Conservation (phyloP, 2,329 filamentous ascomycete genomes). For the Penicillium janthinellum region DNA sequence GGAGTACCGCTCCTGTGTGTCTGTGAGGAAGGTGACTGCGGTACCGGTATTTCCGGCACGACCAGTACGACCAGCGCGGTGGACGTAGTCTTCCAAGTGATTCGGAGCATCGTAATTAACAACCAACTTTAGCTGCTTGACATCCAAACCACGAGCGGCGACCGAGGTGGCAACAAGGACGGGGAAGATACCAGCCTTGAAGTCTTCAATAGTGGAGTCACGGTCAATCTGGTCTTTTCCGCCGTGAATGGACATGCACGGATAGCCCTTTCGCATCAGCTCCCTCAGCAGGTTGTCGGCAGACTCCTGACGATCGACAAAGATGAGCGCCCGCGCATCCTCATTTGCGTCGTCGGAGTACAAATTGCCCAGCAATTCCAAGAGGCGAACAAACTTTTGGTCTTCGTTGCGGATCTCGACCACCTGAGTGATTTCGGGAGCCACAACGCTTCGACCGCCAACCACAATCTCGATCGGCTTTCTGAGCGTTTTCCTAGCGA, state of each 20-base stretch:
- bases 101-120: slow-evolving; percentile 95
- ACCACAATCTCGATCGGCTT: slow-evolving; percentile 90
- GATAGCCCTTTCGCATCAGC: slow-evolving; percentile 80
- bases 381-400: slow-evolving; percentile 78
- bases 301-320: slow-evolving; percentile 89
- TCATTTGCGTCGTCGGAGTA: slow-evolving; percentile 75
- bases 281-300: slow-evolving; percentile 78
- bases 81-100: slow-evolving; percentile 94
- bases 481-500: slow-evolving; percentile 84
- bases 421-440: slow-evolving; percentile 79
- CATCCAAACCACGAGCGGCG: slow-evolving; percentile 89
- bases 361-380: slow-evolving; percentile 84
- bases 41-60: slow-evolving; percentile 93
- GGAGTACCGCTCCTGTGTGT: slow-evolving; percentile 88
- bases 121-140: slow-evolving; percentile 93
- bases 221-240: slow-evolving; percentile 92
- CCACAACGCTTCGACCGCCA: slow-evolving; percentile 74
- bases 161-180: slow-evolving; percentile 94
- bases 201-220: slow-evolving; percentile 88
- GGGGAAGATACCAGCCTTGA: slow-evolving; percentile 87
- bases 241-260: slow-evolving; percentile 90
- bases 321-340: slow-evolving; percentile 85
- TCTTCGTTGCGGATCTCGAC: slow-evolving; percentile 84
- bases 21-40: slow-evolving; percentile 90
- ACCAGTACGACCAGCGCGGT: slow-evolving; percentile 89